Percentiles rank a stretch among this genome's conserved stretches.
Evolutionary conservation across 73 alveolate species (phyloP).

Genomic region (Durusdinium trenchii): DNA sequence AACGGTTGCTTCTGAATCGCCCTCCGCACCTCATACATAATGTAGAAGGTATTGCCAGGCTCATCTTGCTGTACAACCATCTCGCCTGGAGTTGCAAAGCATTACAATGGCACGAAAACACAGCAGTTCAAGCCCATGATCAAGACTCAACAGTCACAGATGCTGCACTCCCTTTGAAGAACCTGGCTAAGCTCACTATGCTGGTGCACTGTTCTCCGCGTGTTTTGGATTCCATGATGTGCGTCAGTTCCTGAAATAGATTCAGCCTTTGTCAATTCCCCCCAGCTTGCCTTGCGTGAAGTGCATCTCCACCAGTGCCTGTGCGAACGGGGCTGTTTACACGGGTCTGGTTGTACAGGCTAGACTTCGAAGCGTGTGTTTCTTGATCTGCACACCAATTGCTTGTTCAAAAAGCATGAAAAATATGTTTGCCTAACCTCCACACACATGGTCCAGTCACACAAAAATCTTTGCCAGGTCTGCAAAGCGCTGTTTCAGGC

Average conservation of each 20-base stretch:
- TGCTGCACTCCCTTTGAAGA: background rate
- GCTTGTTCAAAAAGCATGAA: no score
- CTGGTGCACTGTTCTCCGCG: background rate
- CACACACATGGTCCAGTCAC: no score
- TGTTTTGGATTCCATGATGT: background rate
- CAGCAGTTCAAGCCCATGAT: background rate
- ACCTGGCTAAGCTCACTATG: background rate
- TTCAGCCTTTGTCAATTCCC: no score
- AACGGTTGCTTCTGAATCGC: no score
- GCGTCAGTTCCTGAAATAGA: background rate
- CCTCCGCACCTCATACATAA: conserved; percentile 67
- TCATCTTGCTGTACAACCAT: conserved; percentile 83
- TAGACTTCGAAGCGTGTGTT: no score
- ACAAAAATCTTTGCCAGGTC: no score
- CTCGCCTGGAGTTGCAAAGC: conserved; percentile 31
- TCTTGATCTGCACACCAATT: no score
- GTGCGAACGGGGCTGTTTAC: no score
- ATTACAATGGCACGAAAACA: background rate
- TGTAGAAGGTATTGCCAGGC: conserved; percentile 95
- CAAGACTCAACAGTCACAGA: background rate
- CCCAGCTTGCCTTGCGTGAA: conserved; percentile 73
- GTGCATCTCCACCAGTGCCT: conserved; percentile 95
- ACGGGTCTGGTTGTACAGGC: no score
- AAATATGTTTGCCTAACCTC: no score
- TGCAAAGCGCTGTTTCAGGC: no score